phyloP scores from a whole-genome alignment of 169 alveolate species.

The Eimeria praecox region DNA sequence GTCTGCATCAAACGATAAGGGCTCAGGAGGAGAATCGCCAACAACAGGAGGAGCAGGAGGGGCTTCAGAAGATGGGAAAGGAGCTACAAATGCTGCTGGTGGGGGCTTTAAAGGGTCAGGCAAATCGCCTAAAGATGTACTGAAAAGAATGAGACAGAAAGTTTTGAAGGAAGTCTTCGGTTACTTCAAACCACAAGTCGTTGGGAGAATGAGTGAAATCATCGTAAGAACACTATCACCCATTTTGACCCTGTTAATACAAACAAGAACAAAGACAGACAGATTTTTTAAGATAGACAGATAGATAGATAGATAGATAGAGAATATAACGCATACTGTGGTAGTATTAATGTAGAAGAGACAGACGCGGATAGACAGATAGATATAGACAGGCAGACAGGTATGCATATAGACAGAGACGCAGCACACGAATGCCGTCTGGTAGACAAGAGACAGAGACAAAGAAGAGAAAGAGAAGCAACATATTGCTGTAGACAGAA shows the following conservation, averaged over 20 bases:
- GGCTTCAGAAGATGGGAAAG: not conserved
- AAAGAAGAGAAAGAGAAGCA: too few relatives aligned
- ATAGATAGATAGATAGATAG: too few relatives aligned
- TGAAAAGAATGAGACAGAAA: slow-evolving; percentile 12
- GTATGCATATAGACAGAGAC: too few relatives aligned
- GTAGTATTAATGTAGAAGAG: not conserved
- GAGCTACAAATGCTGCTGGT: not conserved
- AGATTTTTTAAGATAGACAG: not conserved
- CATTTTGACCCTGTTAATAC: too few relatives aligned
- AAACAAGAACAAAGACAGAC: not conserved
- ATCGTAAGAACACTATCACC: too few relatives aligned
- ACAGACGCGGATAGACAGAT: not conserved
- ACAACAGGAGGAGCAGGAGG: too few relatives aligned
- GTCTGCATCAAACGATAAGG: not conserved
- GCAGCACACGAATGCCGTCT: too few relatives aligned
- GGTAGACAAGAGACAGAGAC: too few relatives aligned
- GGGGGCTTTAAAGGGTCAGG: not conserved
- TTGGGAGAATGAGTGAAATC: slow-evolving; percentile 53
- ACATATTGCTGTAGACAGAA: too few relatives aligned
- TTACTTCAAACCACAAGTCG: slow-evolving; percentile 57
- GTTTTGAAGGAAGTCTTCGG: slow-evolving; percentile 52
- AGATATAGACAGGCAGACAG: too few relatives aligned
- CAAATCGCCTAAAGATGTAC: slow-evolving; percentile 2
- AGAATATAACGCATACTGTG: not conserved
- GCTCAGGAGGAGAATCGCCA: too few relatives aligned